Evolutionary conservation across 352 stramenopile species (phyloP).

Genomic region (Globisporangium nagaii): DNA sequence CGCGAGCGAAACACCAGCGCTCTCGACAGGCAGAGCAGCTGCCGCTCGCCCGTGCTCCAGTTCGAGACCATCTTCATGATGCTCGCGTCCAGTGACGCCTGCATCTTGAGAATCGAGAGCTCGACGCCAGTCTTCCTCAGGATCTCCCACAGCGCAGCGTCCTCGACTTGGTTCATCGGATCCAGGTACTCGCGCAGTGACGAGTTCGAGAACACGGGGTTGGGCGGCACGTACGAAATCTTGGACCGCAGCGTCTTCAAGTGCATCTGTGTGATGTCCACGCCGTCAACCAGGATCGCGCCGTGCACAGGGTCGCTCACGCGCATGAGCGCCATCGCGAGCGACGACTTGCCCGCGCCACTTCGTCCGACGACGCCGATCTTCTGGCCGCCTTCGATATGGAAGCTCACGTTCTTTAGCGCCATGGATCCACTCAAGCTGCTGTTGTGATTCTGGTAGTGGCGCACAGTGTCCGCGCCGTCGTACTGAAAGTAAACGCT

Average conservation of each 20-base stretch:
- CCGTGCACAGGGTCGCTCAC: constrained; percentile 36
- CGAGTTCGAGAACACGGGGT: constrained; percentile 92
- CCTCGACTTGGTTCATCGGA: constrained; percentile 71
- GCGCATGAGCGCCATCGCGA: constrained; percentile 54
- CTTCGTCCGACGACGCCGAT: constrained; percentile 59
- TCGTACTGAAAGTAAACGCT: constrained; percentile 26
- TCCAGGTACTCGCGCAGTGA: constrained; percentile 91
- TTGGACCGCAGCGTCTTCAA: constrained; percentile 39
- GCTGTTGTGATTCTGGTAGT: constrained; percentile 25
- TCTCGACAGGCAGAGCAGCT: constrained; percentile 92
- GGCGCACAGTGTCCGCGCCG: neutral
- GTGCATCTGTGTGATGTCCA: constrained; percentile 57
- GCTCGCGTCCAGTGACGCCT: constrained; percentile 21
- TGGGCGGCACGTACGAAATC: constrained; percentile 75
- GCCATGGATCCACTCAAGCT: constrained; percentile 16
- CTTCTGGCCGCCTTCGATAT: constrained; percentile 39
- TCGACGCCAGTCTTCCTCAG: constrained; percentile 40
- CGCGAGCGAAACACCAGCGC: constrained; percentile 82
- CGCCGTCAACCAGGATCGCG: constrained; percentile 84
- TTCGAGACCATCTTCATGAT: constrained; percentile 82
- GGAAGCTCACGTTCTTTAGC: constrained; percentile 46
- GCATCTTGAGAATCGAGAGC: constrained; percentile 22
- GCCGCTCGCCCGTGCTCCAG: constrained; percentile 90
- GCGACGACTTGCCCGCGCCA: constrained; percentile 50
- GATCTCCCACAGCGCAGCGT: constrained; percentile 45